phyloP scores from a whole-genome alignment of 805 yeast species.

The Metschnikowia lachancei region DNA sequence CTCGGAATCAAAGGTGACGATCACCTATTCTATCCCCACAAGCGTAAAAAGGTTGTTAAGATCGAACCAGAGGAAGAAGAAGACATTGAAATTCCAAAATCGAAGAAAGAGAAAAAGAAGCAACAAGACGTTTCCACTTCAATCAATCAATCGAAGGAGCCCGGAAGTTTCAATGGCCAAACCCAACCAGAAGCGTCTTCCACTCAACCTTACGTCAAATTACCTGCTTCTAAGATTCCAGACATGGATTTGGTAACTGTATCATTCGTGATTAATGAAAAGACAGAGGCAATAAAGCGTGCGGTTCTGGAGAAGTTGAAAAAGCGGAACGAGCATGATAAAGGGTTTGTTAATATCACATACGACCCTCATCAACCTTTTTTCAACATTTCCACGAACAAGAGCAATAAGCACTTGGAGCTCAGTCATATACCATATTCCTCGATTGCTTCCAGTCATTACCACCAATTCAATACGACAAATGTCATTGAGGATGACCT shows the following conservation, averaged over 20 bases:
- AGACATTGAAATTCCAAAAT: conserved; percentile 12
- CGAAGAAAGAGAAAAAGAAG: conserved; percentile 17
- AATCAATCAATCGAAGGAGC: conserved; percentile 16
- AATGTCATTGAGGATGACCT: conserved; percentile 47
- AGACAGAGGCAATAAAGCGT: conserved; percentile 70
- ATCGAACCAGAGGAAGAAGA: conserved; percentile 37
- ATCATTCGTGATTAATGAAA: conserved; percentile 66
- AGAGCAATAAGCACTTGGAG: conserved; percentile 45
- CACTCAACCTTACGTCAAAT: conserved; percentile 76
- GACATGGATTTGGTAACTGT: conserved; percentile 87
- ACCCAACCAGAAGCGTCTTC: conserved; percentile 26
- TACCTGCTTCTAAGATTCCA: conserved; percentile 90
- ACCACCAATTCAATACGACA: conserved; percentile 61
- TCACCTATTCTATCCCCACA: conserved; percentile 75
- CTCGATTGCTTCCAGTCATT: conserved; percentile 65
- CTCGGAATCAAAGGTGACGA: conserved; percentile 81
- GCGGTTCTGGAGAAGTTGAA: conserved; percentile 85
- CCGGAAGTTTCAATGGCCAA: conserved; percentile 14
- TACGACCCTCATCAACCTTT: conserved; percentile 84
- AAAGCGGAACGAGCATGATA: conserved; percentile 66
- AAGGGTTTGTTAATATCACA: conserved; percentile 78
- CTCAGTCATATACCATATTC: conserved; percentile 73
- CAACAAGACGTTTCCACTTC: conserved; percentile 16
- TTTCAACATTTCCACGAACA: conserved; percentile 60
- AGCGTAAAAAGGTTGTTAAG: conserved; percentile 53